Percentiles rank a stretch among this genome's conserved stretches.
These are phyloP conservation scores for Erodium moschatum DNA, from an alignment of 441 rosid genomes.

Conservation along the genomic window DNA sequence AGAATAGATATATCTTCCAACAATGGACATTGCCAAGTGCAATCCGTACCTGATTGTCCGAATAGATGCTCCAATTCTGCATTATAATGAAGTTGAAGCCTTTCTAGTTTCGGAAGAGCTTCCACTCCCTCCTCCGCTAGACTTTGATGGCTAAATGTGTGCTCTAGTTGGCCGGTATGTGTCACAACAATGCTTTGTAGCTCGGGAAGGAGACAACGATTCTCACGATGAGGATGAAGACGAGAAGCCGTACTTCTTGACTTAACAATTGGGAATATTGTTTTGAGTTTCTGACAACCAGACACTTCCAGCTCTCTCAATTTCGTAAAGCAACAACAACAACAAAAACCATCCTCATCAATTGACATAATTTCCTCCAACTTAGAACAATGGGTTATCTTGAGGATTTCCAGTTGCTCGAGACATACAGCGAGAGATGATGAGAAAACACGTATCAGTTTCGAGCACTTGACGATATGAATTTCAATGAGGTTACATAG, in stretches of 20 bases:
- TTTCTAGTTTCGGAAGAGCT: too few species aligned
- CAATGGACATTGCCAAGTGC: too few species aligned
- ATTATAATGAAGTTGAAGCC: too few species aligned
- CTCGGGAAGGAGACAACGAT: neutral
- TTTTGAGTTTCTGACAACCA: neutral
- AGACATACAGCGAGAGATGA: neutral
- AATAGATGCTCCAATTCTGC: too few species aligned
- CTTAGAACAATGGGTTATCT: too few species aligned
- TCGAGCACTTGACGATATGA: neutral
- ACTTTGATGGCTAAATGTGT: neutral
- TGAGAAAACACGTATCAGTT: neutral
- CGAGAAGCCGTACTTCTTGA: neutral
- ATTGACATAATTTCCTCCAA: neutral
- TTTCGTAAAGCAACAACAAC: neutral
- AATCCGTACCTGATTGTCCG: too few species aligned
- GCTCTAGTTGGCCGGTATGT: neutral
- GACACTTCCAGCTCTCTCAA: neutral
- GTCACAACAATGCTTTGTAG: neutral
- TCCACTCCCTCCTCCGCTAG: neutral
- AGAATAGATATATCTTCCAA: too few species aligned
- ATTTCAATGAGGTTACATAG: neutral
- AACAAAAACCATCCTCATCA: neutral
- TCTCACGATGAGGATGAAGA: neutral
- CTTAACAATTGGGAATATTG: neutral
- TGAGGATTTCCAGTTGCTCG: neutral